A percentile compares a stretch with the other conserved stretches of the same genome.
phyloP scores from a whole-genome alignment of 225 moss, liverwort and hornwort species.

The Climacium dendroides region DNA sequence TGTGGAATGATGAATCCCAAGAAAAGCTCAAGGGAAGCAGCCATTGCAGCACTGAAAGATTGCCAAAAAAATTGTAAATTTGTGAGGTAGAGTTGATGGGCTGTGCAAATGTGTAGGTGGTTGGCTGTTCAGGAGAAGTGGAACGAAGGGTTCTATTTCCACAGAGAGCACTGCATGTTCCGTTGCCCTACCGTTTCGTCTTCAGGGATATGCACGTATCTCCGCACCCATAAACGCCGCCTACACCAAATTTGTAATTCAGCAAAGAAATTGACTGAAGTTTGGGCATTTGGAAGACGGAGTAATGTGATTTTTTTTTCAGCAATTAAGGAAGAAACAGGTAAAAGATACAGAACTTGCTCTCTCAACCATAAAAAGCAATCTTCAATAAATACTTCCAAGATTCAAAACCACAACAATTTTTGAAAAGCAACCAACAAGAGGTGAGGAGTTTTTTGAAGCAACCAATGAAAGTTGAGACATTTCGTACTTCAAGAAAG shows the following conservation, averaged over 20 bases:
- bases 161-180: not conserved
- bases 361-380: not conserved
- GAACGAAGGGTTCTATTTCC: not conserved
- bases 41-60: not conserved
- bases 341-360: accelerated
- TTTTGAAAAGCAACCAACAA: not conserved
- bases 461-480: not conserved
- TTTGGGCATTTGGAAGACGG: not conserved
- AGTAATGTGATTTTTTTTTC: not conserved
- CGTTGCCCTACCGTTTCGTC: not conserved
- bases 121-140: not conserved
- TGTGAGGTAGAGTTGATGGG: not conserved
- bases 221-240: not conserved
- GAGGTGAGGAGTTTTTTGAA: too few species aligned
- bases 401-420: not conserved
- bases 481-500: not conserved
- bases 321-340: not conserved
- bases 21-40: not conserved
- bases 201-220: not conserved
- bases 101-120: not conserved
- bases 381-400: not conserved
- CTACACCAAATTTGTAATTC: not conserved
- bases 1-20: not conserved
- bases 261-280: not conserved
- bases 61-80: not conserved